Base-by-base conservation (phyloP, 108 stramenopile species). In the Seminavis robusta region DNA sequence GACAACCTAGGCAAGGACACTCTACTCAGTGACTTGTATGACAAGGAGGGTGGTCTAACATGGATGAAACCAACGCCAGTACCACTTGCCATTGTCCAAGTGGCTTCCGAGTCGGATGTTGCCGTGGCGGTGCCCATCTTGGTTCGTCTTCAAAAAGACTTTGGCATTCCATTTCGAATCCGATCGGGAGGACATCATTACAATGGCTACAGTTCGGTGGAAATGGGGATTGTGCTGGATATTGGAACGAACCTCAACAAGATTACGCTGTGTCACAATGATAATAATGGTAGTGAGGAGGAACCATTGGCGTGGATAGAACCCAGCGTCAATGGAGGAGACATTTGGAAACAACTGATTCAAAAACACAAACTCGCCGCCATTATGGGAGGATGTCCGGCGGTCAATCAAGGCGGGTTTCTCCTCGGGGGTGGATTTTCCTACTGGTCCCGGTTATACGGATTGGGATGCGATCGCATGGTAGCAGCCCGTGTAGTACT, bases 381-480 rank as follows among this genome's bases (percentile, higher is more conserved):
- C 4, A 41, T 53, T 21, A 51, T 52, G 10, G 46, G 51, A 1
- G 32, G 30, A 11, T 52, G 53, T 38, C 53, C 45, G 13, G 41
- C 46, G 11, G 45, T 64, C n/a, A 45, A 26, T 16, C 33, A 57
- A 32, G 64, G 64, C 10, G 64, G 64, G 1, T 57, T 47, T 50
- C 20, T 54, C 11, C 29, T 57, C 21, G 64, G 64, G 9, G 64
- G 64, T 33, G 64, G 55, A 0, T 47, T 50, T 45, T 55, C 55
- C 27, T 30, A 33, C 4, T 39, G 28, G 33, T 56, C 64, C 0
- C 46, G 55, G 16, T 37, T 47, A 25, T 50, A n/a, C 56, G 64
- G 64, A 26, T 29, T 65, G 24, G 67, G 47, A 1, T 48, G 67
- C 16, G 75, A 76, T 47, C 51, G 67, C 23, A 31, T 71, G 8